These are phyloP conservation scores for Penicillium sp. DNA, from an alignment of 2,329 filamentous ascomycete species.

Conservation along the genomic window DNA sequence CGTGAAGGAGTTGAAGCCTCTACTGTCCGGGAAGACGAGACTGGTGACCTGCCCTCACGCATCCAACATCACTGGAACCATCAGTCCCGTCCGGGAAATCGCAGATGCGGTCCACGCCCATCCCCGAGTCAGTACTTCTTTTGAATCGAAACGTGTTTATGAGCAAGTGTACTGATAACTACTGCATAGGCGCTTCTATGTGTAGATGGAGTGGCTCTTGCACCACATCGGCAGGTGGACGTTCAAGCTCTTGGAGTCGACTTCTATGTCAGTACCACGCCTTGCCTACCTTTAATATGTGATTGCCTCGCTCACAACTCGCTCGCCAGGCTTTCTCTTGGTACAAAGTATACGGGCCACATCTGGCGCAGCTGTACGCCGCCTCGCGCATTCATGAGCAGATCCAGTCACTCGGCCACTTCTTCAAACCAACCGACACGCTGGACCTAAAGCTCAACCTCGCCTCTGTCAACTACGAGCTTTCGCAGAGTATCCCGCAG, in stretches of 20 bases:
- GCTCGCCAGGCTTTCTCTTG: constrained; percentile 59
- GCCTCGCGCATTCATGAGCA: constrained; percentile 55
- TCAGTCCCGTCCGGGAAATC: constrained; percentile 50
- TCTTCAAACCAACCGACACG: constrained; percentile 60
- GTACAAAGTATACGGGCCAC: constrained; percentile 81
- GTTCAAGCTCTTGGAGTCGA: constrained; percentile 67
- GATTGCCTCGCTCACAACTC: constrained; percentile 1
- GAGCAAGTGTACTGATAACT: neutral
- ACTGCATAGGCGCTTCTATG: constrained; percentile 55
- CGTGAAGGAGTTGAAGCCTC: constrained; percentile 53
- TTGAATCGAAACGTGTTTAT: neutral
- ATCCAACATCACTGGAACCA: constrained; percentile 70
- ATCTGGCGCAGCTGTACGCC: constrained; percentile 65
- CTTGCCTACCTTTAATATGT: neutral
- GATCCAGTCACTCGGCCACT: constrained; percentile 61
- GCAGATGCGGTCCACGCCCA: constrained; percentile 40
- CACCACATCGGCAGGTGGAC: constrained; percentile 69
- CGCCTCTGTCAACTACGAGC: constrained; percentile 68
- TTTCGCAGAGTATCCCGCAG: constrained; percentile 59
- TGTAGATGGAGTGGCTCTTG: constrained; percentile 74
- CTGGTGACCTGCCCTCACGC: constrained; percentile 72
- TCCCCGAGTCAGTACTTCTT: constrained; percentile 37
- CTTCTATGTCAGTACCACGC: constrained; percentile 57
- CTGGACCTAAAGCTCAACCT: constrained; percentile 67
- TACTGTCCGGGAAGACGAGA: constrained; percentile 64